Evolutionary conservation across 306 rosid species (phyloP).

Genomic region (Citrullus amarus): DNA sequence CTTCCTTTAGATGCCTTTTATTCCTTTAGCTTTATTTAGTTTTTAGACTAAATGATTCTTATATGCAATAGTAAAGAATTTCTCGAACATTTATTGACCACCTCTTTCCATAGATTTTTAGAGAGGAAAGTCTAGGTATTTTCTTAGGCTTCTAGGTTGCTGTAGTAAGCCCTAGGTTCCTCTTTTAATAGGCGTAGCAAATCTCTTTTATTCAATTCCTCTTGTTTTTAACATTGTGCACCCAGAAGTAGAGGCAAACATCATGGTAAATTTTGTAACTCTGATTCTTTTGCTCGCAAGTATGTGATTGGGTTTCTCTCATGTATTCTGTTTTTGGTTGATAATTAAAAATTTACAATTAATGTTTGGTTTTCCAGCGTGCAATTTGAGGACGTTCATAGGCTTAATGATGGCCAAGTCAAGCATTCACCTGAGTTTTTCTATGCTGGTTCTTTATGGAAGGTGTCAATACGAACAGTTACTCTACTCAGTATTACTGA

Average conservation of each 20-base stretch:
- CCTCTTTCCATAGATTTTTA: background rate
- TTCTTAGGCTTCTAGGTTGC: background rate
- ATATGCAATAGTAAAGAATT: background rate
- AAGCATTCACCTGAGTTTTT: conserved; percentile 88
- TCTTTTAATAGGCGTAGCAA: background rate
- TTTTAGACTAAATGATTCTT: background rate
- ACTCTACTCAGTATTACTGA: conserved; percentile 2
- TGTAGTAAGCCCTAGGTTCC: background rate
- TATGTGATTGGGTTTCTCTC: background rate
- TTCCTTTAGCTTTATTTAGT: background rate
- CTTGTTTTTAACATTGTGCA: background rate
- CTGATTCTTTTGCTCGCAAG: background rate
- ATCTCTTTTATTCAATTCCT: background rate
- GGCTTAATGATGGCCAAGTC: conserved; percentile 97
- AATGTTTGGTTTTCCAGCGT: conserved; percentile 47
- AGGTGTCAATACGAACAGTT: conserved; percentile 43
- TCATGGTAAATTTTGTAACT: background rate
- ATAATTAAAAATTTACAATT: background rate
- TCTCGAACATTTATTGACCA: background rate
- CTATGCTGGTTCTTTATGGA: conserved; percentile 98
- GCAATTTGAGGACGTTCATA: conserved; percentile 92
- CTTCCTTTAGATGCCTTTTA: background rate
- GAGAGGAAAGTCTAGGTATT: background rate
- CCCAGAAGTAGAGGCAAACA: background rate
- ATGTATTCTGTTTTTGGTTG: background rate